Percentiles rank a stretch among this genome's conserved stretches.
Conservation (phyloP, 208 protist genomes). For the Naegleria fowleri region DNA sequence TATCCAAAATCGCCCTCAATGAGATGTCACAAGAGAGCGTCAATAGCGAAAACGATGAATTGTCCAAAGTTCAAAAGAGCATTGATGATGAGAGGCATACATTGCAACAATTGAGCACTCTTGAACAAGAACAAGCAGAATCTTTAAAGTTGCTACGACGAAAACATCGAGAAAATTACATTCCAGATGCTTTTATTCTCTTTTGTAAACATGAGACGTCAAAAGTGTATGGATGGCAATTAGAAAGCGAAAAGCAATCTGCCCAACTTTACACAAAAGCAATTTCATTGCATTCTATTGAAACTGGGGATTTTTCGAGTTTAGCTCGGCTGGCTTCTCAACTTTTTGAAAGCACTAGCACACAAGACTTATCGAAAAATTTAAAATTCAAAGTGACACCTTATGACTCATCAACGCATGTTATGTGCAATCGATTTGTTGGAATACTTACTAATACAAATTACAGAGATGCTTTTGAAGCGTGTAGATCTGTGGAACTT, state of each 20-base stretch:
- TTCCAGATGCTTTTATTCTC: background rate
- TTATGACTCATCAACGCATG: background rate
- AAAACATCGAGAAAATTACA: background rate
- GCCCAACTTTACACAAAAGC: background rate
- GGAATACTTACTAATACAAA: background rate
- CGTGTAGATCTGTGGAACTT: background rate
- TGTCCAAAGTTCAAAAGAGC: too few relatives aligned
- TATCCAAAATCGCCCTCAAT: too few relatives aligned
- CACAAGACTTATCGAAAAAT: background rate
- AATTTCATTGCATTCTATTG: background rate
- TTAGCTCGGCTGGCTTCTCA: background rate
- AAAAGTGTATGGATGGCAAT: background rate
- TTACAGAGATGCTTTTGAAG: background rate
- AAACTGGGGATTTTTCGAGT: background rate
- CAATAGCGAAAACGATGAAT: too few relatives aligned
- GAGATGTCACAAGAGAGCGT: too few relatives aligned
- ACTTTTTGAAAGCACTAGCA: background rate
- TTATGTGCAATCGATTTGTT: background rate
- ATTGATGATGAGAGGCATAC: too few relatives aligned
- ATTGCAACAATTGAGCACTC: too few relatives aligned
- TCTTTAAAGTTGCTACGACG: background rate
- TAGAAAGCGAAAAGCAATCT: background rate
- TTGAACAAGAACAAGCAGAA: background rate
- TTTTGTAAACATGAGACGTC: background rate
- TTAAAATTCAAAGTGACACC: background rate